Percentiles rank a stretch among this genome's conserved stretches.
These are phyloP conservation scores for Brettanomyces sp. DNA, from an alignment of 805 yeast species.

Conservation along the genomic window DNA sequence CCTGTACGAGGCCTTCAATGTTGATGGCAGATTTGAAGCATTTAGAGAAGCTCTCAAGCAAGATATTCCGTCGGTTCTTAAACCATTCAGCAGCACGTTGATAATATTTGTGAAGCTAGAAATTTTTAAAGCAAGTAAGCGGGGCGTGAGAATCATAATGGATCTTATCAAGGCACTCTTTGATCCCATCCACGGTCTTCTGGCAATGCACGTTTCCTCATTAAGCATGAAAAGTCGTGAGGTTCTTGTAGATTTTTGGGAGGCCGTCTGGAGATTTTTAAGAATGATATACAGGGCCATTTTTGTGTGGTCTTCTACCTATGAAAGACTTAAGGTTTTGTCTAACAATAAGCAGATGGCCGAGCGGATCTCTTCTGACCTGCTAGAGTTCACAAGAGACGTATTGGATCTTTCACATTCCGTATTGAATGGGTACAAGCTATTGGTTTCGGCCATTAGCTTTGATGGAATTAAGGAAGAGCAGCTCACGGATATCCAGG, in stretches of 20 bases:
- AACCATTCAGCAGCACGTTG: slow-evolving; percentile 28
- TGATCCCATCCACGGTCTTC: slow-evolving; percentile 58
- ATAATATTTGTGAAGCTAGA: slow-evolving; percentile 8
- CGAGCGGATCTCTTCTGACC: slow-evolving; percentile 14
- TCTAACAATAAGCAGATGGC: slow-evolving; percentile 12
- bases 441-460: slow-evolving; percentile 25
- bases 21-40: slow-evolving; percentile 71
- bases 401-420: slow-evolving; percentile 68
- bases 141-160: slow-evolving; percentile 64
- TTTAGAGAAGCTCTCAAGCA: slow-evolving; percentile 42
- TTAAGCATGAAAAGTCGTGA: slow-evolving; percentile 9
- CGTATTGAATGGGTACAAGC: slow-evolving; percentile 55
- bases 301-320: slow-evolving; percentile 57
- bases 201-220: slow-evolving; percentile 12
- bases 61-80: slow-evolving; percentile 36
- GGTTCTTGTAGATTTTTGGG: slow-evolving; percentile 49
- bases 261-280: slow-evolving; percentile 60
- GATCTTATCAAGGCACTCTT: slow-evolving; percentile 58
- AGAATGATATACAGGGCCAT: slow-evolving; percentile 60
- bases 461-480: slow-evolving; percentile 12
- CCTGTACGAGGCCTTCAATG: slow-evolving; percentile 69
- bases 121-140: slow-evolving; percentile 20
- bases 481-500: slow-evolving; percentile 13
- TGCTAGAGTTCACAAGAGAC: slow-evolving; percentile 72
- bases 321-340: slow-evolving; percentile 18